These are phyloP conservation scores for Mycena pura DNA, from an alignment of 768 basidiomycete species.

Conservation along the genomic window DNA sequence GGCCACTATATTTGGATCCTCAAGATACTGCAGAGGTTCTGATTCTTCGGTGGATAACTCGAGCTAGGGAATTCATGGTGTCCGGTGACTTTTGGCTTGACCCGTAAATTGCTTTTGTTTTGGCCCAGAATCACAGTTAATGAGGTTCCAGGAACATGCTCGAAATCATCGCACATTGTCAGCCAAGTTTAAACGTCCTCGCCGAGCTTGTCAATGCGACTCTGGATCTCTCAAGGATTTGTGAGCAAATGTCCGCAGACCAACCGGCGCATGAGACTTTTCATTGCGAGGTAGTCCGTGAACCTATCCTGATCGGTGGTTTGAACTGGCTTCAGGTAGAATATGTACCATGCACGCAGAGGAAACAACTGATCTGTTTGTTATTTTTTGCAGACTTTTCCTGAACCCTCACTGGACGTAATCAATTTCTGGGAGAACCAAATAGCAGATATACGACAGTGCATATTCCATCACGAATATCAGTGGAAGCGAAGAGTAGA, in stretches of 20 bases:
- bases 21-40: background rate
- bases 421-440: background rate
- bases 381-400: background rate
- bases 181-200: background rate
- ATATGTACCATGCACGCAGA: too few relatives aligned
- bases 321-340: background rate
- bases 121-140: background rate
- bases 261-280: background rate
- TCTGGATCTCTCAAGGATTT: conserved; percentile 1
- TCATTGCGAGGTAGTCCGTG: background rate
- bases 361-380: background rate
- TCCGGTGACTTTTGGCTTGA: too few relatives aligned
- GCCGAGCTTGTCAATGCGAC: background rate
- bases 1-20: background rate
- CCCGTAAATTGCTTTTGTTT: too few relatives aligned
- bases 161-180: background rate
- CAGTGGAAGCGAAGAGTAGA: too few relatives aligned
- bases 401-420: background rate
- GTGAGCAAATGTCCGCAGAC: background rate
- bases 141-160: background rate
- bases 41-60: background rate
- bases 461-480: too few relatives aligned
- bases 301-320: background rate
- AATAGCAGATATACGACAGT: background rate
- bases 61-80: background rate